Base-by-base conservation (phyloP, 371 early-diverging fungal genomes). In the Thermomucor indicae-seudaticae region DNA sequence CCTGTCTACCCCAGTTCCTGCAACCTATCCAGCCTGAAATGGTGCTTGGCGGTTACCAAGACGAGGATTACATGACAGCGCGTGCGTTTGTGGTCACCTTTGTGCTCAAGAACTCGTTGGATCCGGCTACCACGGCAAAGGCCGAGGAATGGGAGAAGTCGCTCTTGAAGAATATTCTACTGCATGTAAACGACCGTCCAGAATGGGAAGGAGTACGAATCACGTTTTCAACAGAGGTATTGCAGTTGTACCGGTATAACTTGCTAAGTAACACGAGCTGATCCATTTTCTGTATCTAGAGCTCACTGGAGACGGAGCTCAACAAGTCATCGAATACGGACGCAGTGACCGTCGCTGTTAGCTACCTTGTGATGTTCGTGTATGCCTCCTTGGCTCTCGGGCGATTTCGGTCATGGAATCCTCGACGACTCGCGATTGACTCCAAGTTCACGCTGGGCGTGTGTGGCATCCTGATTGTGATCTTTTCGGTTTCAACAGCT, bases 381-480 rank as follows among this genome's bases (percentile, higher is more conserved):
- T 89, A 89, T 60, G 87, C 84, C 1, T 84, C 86, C 0, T 19
- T 86, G 16, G 82, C 90, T 1, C 65, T 89, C 14, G 86, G 87
- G 16, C 67, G 75, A 10, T 60, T 75, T 20, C 38, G 58, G 1
- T 65, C 68, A 0, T 56, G 70, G 39, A 70, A 75, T n/a, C 49
- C 63, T 2, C 74, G 80, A 12, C 78, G 84, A 19, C 43, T 82
- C 37, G 31, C 78, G 28, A 70, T 86, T 17, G 86, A 89, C 37
- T 84, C 88, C 53, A 86, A 86, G 55, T 86, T 88, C 43, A 69
- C 70, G 17, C 62, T 88, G 28, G 88, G 81, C 19, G 57, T 86
- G 34, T 72, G 80, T 35, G 90, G 89, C 28, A 87, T 89, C 30
- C 47, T 84, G 7, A 83, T 87, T 47, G 89, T 89, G 0, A 60